Evolutionary conservation across 345 rosid species (phyloP).

Genomic region (Pistacia integerrima): DNA sequence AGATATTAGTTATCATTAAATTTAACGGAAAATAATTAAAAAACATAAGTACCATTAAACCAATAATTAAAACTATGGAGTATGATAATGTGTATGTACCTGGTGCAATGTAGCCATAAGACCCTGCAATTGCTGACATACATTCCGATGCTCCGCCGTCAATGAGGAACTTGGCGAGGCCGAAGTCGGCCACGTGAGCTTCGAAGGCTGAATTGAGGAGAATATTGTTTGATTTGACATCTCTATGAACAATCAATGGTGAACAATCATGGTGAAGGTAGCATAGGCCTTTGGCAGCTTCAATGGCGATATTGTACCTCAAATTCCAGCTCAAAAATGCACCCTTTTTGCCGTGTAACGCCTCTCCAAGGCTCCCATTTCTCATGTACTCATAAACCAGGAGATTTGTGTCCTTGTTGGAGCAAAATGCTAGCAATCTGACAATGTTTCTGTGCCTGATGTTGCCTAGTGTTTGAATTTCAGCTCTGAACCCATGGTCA

Average conservation of each 20-base stretch:
- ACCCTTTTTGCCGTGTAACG: slow-evolving; percentile 61
- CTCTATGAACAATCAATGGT: slow-evolving; percentile 65
- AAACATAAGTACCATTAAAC: neutral
- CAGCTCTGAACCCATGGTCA: slow-evolving; percentile 64
- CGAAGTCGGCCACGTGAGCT: slow-evolving; percentile 79
- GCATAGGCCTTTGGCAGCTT: slow-evolving; percentile 76
- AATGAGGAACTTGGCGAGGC: slow-evolving; percentile 65
- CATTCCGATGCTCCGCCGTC: slow-evolving; percentile 62
- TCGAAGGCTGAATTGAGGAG: slow-evolving; percentile 62
- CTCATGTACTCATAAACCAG: slow-evolving; percentile 72
- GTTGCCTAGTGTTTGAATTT: slow-evolving; percentile 65
- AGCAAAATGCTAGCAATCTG: slow-evolving; percentile 63
- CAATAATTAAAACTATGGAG: neutral
- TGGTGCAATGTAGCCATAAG: slow-evolving; percentile 82
- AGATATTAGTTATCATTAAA: neutral
- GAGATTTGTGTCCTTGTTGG: slow-evolving; percentile 62
- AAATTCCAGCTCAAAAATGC: slow-evolving; percentile 53
- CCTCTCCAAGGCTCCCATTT: slow-evolving; percentile 72
- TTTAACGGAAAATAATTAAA: neutral
- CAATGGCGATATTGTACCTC: slow-evolving; percentile 63
- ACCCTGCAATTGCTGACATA: slow-evolving; percentile 77
- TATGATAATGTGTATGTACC: slow-evolving; percentile 31
- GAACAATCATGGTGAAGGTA: slow-evolving; percentile 80
- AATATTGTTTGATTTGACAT: slow-evolving; percentile 76
- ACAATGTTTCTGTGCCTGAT: slow-evolving; percentile 75